A percentile compares a stretch with the other conserved stretches of the same genome.
These are phyloP conservation scores for Jamesozyma jinghongensis DNA, from an alignment of 805 yeast genomes.

Conservation along the genomic window DNA sequence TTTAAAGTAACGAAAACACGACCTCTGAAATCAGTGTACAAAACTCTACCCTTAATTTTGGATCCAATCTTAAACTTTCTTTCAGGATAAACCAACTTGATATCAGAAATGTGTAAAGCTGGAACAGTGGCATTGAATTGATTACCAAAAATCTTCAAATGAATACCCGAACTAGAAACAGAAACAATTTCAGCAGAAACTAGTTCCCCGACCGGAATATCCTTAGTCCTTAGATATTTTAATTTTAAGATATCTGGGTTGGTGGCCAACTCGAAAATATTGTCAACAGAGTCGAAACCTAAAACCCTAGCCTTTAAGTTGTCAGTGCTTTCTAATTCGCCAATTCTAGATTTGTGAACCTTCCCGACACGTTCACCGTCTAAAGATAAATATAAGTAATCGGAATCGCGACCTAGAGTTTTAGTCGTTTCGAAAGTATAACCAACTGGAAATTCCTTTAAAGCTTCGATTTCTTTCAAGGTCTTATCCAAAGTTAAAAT, in stretches of 20 bases:
- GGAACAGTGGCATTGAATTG: slow-evolving; percentile 70
- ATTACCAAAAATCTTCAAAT: slow-evolving; percentile 51
- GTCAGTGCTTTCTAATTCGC: slow-evolving; percentile 44
- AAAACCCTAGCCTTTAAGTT: slow-evolving; percentile 74
- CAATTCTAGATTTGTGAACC: slow-evolving; percentile 67
- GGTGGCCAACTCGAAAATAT: slow-evolving; percentile 55
- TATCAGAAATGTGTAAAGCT: slow-evolving; percentile 70
- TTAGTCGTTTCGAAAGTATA: slow-evolving; percentile 44
- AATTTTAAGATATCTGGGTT: slow-evolving; percentile 56
- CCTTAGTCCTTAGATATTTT: slow-evolving; percentile 57
- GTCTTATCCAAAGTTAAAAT: slow-evolving; percentile 29
- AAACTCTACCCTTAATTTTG: slow-evolving; percentile 66
- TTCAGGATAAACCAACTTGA: slow-evolving; percentile 80
- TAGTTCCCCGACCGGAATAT: slow-evolving; percentile 67
- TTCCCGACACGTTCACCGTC: slow-evolving; percentile 56
- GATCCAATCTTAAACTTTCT: slow-evolving; percentile 81
- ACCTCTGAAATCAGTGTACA: slow-evolving; percentile 40
- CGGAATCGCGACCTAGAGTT: slow-evolving; percentile 50
- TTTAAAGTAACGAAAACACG: slow-evolving; percentile 63
- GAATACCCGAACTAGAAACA: slow-evolving; percentile 54
- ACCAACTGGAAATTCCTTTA: slow-evolving; percentile 75
- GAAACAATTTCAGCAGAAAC: slow-evolving; percentile 46
- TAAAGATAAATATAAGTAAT: slow-evolving; percentile 48
- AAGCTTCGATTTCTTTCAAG: slow-evolving; percentile 26
- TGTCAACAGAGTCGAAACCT: slow-evolving; percentile 60